Evolutionary conservation across 345 rosid species (phyloP).

Genomic region (Acer saccharum): DNA sequence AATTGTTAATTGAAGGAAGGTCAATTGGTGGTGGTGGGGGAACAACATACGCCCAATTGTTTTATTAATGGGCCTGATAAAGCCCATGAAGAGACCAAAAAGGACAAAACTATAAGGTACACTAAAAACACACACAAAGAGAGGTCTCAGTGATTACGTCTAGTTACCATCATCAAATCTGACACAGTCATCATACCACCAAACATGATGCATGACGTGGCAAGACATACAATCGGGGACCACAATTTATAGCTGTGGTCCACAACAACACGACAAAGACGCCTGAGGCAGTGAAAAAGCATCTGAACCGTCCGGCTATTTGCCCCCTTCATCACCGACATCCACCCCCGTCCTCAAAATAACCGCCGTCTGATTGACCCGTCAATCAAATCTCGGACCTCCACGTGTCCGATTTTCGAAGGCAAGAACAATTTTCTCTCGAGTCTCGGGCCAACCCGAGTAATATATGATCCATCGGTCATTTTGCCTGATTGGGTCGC

Average conservation of each 20-base stretch:
- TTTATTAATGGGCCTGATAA: background rate
- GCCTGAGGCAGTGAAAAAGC: constrained; percentile 22
- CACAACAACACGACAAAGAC: background rate
- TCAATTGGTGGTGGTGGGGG: too few relatives aligned
- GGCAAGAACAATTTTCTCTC: background rate
- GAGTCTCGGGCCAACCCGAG: background rate
- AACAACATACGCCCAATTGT: too few relatives aligned
- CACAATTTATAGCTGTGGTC: constrained; percentile 14
- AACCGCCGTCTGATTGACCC: constrained; percentile 33
- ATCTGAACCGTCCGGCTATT: constrained; percentile 38
- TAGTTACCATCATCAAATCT: constrained; percentile 30
- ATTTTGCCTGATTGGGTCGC: background rate
- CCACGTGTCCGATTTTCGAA: constrained; percentile 28
- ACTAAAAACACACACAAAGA: background rate
- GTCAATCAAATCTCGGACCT: constrained; percentile 18
- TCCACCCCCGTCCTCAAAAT: constrained; percentile 21
- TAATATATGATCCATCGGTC: background rate
- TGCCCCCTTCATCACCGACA: constrained; percentile 42
- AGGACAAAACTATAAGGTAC: background rate
- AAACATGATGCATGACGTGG: constrained; percentile 35
- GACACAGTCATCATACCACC: constrained; percentile 32
- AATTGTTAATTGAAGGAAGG: too few relatives aligned
- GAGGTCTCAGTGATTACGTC: constrained; percentile 26
- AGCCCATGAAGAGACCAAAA: background rate
- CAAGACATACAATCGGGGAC: constrained; percentile 1